phyloP scores from a whole-genome alignment of 352 stramenopile species.

The Globisporangium spiculum region DNA sequence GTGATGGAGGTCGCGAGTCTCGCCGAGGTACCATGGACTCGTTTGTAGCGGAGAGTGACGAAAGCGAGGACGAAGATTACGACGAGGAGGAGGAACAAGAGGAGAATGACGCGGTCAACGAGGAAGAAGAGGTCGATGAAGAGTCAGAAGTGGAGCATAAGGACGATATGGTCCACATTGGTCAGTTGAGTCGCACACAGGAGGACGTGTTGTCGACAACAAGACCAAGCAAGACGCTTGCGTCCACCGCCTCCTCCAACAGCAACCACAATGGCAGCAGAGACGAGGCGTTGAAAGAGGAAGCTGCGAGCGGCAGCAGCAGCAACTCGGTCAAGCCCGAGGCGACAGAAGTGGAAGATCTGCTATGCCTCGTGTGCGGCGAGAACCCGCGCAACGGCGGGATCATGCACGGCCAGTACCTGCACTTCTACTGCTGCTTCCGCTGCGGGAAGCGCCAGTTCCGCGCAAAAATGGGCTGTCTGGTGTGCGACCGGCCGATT shows the following conservation, averaged over 20 bases:
- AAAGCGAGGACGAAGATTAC: constrained; percentile 44
- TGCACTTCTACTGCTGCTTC: constrained; percentile 84
- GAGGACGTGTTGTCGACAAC: not conserved
- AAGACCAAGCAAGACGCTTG: not conserved
- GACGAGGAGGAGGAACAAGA: constrained; percentile 32
- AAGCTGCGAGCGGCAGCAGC: not conserved
- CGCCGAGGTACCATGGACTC: constrained; percentile 58
- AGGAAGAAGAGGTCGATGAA: not conserved
- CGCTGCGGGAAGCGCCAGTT: constrained; percentile 69
- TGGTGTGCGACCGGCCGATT: constrained; percentile 79
- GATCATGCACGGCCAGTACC: constrained; percentile 73
- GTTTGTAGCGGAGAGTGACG: constrained; percentile 55
- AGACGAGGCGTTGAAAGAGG: not conserved
- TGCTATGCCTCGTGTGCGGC: constrained; percentile 69
- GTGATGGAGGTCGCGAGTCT: constrained; percentile 6
- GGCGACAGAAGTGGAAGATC: constrained; percentile 36
- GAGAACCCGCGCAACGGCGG: constrained; percentile 57
- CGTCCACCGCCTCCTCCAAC: not conserved
- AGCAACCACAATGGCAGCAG: not conserved
- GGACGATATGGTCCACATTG: not conserved
- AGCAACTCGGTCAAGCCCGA: not conserved
- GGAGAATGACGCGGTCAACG: not conserved
- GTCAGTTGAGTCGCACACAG: not conserved
- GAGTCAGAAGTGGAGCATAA: constrained; percentile 4
- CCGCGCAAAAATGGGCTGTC: constrained; percentile 45